These are phyloP conservation scores for Syzygium syzygioides DNA, from an alignment of 441 rosid genomes.

Conservation along the genomic window DNA sequence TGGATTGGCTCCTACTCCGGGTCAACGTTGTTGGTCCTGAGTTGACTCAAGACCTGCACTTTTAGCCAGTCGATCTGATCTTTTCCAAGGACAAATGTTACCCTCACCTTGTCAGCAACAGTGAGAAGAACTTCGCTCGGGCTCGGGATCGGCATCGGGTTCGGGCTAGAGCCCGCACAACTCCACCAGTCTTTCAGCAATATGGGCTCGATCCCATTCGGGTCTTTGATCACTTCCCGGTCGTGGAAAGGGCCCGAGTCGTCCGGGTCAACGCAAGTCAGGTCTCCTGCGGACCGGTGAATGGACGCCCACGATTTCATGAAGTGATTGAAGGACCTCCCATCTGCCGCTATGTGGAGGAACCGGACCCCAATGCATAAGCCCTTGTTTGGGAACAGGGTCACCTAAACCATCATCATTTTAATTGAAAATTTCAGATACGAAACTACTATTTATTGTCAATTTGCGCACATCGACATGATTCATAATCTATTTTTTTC, in stretches of 20 bases:
- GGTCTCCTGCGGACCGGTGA: too few species aligned
- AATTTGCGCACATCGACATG: not conserved
- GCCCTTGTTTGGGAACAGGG: constrained; percentile 43
- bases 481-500: not conserved
- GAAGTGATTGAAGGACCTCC: too few species aligned
- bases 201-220: constrained; percentile 15
- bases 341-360: constrained; percentile 16
- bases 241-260: constrained; percentile 20
- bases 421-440: too few species aligned
- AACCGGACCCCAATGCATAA: constrained; percentile 32
- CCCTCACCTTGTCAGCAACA: constrained; percentile 5
- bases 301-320: too few species aligned
- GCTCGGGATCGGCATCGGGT: not conserved
- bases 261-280: too few species aligned
- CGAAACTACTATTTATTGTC: too few species aligned
- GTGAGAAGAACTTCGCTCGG: not conserved
- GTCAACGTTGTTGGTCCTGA: not conserved
- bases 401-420: constrained; percentile 14
- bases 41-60: not conserved
- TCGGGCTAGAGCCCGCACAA: not conserved
- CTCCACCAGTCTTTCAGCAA: constrained; percentile 18
- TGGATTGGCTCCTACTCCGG: not conserved
- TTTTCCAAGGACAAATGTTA: constrained; percentile 4
- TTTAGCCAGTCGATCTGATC: constrained; percentile 13
- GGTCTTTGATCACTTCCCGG: constrained; percentile 29